Percentiles rank a stretch among this genome's conserved stretches.
Conservation (phyloP, 1,284 basidiomycete genomes). For the Tetrapyrgos nigripes region DNA sequence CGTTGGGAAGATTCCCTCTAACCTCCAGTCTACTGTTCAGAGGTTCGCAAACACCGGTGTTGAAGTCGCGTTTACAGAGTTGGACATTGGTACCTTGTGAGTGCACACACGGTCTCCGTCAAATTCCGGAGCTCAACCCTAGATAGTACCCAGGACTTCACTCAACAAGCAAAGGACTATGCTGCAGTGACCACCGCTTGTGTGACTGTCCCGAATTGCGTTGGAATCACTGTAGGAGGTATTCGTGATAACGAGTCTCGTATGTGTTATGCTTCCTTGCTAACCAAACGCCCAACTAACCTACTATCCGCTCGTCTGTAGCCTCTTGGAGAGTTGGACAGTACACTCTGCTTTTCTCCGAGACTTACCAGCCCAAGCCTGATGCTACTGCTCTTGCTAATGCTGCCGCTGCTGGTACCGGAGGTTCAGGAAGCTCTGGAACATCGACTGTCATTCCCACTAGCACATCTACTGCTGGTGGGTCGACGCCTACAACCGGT, state of each 20-base stretch:
- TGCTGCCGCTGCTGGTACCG: slow-evolving; percentile 1
- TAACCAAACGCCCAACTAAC: not conserved
- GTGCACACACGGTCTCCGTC: slow-evolving; percentile 44
- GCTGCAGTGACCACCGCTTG: slow-evolving; percentile 25
- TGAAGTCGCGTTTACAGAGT: slow-evolving; percentile 23
- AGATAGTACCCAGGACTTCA: not conserved
- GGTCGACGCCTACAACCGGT: not conserved
- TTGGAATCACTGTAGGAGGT: slow-evolving; percentile 15
- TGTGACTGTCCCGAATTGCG: slow-evolving; percentile 16
- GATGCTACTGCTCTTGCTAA: not conserved
- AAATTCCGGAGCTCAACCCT: not conserved
- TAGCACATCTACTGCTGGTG: not conserved
- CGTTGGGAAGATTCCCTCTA: slow-evolving; percentile 3
- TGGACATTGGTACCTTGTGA: slow-evolving; percentile 49
- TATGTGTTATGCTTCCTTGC: not conserved
- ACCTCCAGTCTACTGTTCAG: slow-evolving; percentile 2
- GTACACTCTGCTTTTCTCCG: not conserved
- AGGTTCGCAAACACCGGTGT: slow-evolving; percentile 20
- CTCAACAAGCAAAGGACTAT: slow-evolving; percentile 25
- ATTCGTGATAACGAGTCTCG: not conserved
- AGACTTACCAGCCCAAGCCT: not conserved
- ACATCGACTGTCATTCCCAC: not conserved
- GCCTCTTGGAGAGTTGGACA: slow-evolving; percentile 1
- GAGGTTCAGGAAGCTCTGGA: not conserved
- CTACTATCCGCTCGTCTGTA: not conserved